Evolutionary conservation across 495 filamentous ascomycete genomes (phyloP), one percentile per base, ranked within the genome.

Genomic region (Antarctomyces pellizariae): DNA sequence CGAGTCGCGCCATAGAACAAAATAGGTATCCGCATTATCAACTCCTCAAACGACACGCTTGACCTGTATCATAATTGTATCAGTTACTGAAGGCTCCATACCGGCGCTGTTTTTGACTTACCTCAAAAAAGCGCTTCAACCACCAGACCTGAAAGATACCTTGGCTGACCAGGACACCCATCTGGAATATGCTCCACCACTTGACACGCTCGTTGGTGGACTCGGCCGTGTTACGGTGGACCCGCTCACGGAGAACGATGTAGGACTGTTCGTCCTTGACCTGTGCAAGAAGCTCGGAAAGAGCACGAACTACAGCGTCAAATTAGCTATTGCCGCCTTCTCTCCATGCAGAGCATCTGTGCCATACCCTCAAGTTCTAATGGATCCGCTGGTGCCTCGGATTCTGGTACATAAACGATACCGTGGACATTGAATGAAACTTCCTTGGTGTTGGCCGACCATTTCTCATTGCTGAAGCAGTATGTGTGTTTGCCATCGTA

Each of bases 91-190:
- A n/a, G n/a, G n/a, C n/a, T n/a, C n/a, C n/a, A n/a, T n/a, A n/a
- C n/a, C 28, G 33, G 35, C 22, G 25, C 30, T 36, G 44, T 46
- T 41, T 24, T 37, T 36, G 29, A 36, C 41, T 7, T 41, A 91
- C 84, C 75, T 97, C 86, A 46, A 97, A 97, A 58, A 97, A 95
- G 43, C 89, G 57, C 61, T 90, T 84, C 49, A 97, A 46, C 77
- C 86, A 97, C 86, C 89, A 95, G 34, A 97, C 89, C 54, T 97
- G 86, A 60, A 95, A 97, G 26, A 93, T 56, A 41, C 80, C 80
- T 58, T 92, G 78, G 24, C 75, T 86, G 33, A 86, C 59, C 25
- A 97, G 62, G 30, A 97, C 74, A 27, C 68, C 64, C 31, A 97
- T 62, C 51, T 95, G 82, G 53, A 95, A 95, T 34, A 95, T 64